A percentile compares a stretch with the other conserved stretches of the same genome.
These are phyloP conservation scores for Macrolepiota fuliginosa DNA, from an alignment of 768 basidiomycete genomes.

Conservation along the genomic window DNA sequence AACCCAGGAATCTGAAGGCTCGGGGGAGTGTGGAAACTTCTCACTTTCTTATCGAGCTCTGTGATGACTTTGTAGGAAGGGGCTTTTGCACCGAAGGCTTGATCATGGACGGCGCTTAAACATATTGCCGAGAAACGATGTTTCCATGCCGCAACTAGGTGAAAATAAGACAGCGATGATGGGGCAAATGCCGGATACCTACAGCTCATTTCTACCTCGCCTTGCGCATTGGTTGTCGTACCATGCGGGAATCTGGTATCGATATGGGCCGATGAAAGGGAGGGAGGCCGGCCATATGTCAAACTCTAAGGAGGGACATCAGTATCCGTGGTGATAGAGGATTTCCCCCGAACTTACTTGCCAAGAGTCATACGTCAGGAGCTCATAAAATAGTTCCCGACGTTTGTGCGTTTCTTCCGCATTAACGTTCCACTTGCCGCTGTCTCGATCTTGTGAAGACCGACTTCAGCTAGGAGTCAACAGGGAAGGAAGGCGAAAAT, in stretches of 20 bases:
- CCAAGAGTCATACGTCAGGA: constrained; percentile 68
- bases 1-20: constrained; percentile 67
- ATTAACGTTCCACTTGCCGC: constrained; percentile 60
- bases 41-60: constrained; percentile 66
- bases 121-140: constrained; percentile 63
- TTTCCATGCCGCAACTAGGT: constrained; percentile 64
- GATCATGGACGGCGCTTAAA: constrained; percentile 61
- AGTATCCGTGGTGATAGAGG: constrained; percentile 2
- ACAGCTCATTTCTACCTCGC: constrained; percentile 65
- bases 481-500: constrained; percentile 17
- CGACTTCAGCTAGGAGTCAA: background rate
- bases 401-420: constrained; percentile 55
- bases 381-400: constrained; percentile 61
- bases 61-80: constrained; percentile 61
- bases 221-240: constrained; percentile 38
- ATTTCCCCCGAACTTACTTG: constrained; percentile 43
- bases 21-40: constrained; percentile 60
- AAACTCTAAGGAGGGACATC: constrained; percentile 45
- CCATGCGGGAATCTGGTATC: constrained; percentile 53
- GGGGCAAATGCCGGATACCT: constrained; percentile 22
- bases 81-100: constrained; percentile 61
- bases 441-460: constrained; percentile 59
- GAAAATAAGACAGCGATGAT: constrained; percentile 5
- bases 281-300: constrained; percentile 70
- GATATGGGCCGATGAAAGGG: constrained; percentile 54